Evolutionary conservation across 2,329 filamentous ascomycete genomes (phyloP).

Genomic region (Claviceps maximensis): DNA sequence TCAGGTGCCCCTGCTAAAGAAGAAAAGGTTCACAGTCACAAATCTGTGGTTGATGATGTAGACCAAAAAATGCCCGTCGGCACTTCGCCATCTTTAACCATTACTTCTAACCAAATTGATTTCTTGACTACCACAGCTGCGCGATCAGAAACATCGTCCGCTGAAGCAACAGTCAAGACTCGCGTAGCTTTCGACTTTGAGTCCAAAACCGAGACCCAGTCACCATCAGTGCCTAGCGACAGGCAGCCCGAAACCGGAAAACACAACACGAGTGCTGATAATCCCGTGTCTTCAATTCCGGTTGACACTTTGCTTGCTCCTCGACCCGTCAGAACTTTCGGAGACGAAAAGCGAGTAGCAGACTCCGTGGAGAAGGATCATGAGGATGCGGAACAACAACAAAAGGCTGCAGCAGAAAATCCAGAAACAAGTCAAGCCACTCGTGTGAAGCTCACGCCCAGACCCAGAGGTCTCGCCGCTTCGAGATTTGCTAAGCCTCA

Average conservation of each 20-base stretch:
- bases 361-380: background rate
- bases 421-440: conserved; percentile 9
- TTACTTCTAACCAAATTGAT: conserved; percentile 39
- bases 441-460: conserved; percentile 20
- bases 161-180: conserved; percentile 31
- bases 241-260: conserved; percentile 25
- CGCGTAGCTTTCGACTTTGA: conserved; percentile 48
- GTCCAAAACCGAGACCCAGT: conserved; percentile 33
- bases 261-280: conserved; percentile 47
- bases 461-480: conserved; percentile 27
- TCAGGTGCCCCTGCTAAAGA: background rate
- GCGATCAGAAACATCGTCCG: conserved; percentile 38
- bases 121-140: conserved; percentile 38
- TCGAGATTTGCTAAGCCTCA: conserved; percentile 32
- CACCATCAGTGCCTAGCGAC: conserved; percentile 36
- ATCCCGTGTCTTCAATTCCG: conserved; percentile 55
- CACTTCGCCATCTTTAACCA: conserved; percentile 40
- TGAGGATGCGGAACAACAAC: background rate
- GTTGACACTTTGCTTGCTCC: conserved; percentile 20
- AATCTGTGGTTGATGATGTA: conserved; percentile 22
- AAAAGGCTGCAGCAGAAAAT: background rate
- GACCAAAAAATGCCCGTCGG: conserved; percentile 31
- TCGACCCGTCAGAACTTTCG: conserved; percentile 1
- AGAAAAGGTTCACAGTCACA: background rate
- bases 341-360: background rate